Percentiles rank a stretch among this genome's conserved stretches.
phyloP scores from a whole-genome alignment of 441 rosid species.

The Adansonia rubrostipa region DNA sequence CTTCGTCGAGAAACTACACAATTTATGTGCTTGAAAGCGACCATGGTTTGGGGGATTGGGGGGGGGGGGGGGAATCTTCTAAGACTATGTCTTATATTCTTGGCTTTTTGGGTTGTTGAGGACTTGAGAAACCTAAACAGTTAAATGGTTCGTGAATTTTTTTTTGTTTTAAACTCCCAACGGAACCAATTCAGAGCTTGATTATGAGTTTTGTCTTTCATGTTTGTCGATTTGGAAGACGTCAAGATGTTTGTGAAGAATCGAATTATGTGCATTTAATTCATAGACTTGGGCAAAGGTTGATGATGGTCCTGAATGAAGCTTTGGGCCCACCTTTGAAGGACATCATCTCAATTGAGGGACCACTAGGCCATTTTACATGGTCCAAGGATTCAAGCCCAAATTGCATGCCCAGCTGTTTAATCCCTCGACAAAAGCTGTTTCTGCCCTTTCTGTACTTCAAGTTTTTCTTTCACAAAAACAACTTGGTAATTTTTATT shows the following conservation, averaged over 20 bases:
- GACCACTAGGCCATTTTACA: not conserved
- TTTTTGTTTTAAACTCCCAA: not conserved
- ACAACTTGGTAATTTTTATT: not conserved
- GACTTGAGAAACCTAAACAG: constrained; percentile 7
- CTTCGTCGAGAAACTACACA: constrained; percentile 36
- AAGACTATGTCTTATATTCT: not conserved
- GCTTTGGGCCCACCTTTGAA: not conserved
- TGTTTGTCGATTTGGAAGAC: not conserved
- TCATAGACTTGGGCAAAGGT: no score
- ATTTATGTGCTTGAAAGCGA: constrained; percentile 26
- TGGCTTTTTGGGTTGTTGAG: not conserved
- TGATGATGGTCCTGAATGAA: no score
- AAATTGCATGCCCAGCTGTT: not conserved
- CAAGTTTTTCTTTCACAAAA: not conserved
- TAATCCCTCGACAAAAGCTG: not conserved
- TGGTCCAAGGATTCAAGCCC: not conserved
- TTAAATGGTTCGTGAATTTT: not conserved
- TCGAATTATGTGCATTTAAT: not conserved
- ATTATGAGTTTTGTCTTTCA: not conserved
- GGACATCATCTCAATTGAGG: not conserved
- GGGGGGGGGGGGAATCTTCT: not conserved
- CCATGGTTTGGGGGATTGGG: not conserved
- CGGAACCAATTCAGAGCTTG: not conserved
- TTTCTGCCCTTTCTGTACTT: constrained; percentile 8
- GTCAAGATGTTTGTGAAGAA: not conserved